Conservation (phyloP, 2,329 filamentous ascomycete species). For the Microdochium paspali region DNA sequence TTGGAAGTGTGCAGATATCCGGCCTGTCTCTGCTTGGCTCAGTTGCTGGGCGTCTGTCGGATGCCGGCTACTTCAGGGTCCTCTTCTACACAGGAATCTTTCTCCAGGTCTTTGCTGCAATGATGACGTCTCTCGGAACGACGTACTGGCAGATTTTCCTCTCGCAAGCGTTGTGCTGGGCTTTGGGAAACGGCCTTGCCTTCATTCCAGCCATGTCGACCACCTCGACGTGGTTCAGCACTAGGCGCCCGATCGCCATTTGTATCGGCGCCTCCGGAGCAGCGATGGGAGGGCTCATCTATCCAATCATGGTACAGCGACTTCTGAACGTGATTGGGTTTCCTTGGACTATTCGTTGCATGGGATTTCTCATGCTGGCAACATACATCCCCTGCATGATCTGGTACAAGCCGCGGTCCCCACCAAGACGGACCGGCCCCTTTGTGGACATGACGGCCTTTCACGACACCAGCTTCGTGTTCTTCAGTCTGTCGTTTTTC, state of each 20-base stretch:
- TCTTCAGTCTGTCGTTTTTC: constrained; percentile 33
- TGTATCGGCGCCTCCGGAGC: constrained; percentile 41
- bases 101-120: constrained; percentile 19
- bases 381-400: constrained; percentile 18
- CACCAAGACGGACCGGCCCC: no score
- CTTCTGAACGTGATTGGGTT: constrained; percentile 40
- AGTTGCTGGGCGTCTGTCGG: constrained; percentile 25
- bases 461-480: constrained; percentile 32
- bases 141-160: constrained; percentile 22
- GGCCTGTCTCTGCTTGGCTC: constrained; percentile 29
- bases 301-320: constrained; percentile 35
- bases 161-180: constrained; percentile 26
- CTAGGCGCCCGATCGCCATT: constrained; percentile 34
- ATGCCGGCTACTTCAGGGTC: constrained; percentile 26
- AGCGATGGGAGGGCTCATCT: constrained; percentile 34
- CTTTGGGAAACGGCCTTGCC: constrained; percentile 35
- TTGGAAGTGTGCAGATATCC: constrained; percentile 33
- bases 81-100: constrained; percentile 13
- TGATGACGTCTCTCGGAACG: constrained; percentile 20
- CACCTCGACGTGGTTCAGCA: constrained; percentile 41
- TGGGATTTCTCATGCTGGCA: constrained; percentile 24
- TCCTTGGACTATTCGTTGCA: constrained; percentile 42
- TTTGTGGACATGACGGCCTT: constrained; percentile 42
- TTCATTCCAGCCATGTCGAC: constrained; percentile 44
- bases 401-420: no score